A percentile compares a stretch with the other conserved stretches of the same genome.
Evolutionary conservation across 495 filamentous ascomycete species (phyloP).

Genomic region (Trypethelium eluteriae): DNA sequence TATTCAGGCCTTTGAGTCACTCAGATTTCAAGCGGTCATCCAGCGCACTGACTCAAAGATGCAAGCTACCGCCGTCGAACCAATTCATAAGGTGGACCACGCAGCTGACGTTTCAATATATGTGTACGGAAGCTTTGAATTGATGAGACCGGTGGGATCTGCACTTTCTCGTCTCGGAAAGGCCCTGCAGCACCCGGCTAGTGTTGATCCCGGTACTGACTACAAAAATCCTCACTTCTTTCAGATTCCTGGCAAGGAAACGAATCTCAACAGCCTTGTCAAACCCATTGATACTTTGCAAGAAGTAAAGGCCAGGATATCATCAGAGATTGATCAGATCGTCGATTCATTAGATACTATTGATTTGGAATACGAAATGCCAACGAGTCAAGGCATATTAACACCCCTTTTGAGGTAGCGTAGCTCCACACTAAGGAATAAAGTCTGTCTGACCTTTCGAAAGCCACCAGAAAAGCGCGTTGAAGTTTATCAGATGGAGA

Average conservation of each 20-base stretch:
- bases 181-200: not conserved
- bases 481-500: slow-evolving; percentile 1
- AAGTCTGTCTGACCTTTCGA: not conserved
- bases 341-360: slow-evolving; percentile 1
- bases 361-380: not conserved
- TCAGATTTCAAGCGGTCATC: slow-evolving; percentile 6
- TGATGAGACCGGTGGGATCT: slow-evolving; percentile 9
- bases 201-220: not conserved
- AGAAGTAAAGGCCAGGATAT: not conserved
- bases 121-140: not conserved
- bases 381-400: slow-evolving; percentile 8
- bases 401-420: slow-evolving; percentile 2
- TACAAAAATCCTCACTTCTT: not conserved
- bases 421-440: not conserved
- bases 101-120: not conserved
- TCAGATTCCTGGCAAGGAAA: not conserved
- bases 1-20: not conserved
- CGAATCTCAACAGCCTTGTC: slow-evolving; percentile 3
- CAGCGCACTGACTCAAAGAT: not conserved
- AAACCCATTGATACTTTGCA: not conserved
- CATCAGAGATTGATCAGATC: not conserved
- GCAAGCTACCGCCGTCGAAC: not conserved
- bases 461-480: slow-evolving; percentile 7
- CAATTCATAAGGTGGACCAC: not conserved
- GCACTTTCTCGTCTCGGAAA: not conserved